These are phyloP conservation scores for button mushroom (Agaricus bisporus) DNA, from an alignment of 768 basidiomycete species.

Conservation along the genomic window DNA sequence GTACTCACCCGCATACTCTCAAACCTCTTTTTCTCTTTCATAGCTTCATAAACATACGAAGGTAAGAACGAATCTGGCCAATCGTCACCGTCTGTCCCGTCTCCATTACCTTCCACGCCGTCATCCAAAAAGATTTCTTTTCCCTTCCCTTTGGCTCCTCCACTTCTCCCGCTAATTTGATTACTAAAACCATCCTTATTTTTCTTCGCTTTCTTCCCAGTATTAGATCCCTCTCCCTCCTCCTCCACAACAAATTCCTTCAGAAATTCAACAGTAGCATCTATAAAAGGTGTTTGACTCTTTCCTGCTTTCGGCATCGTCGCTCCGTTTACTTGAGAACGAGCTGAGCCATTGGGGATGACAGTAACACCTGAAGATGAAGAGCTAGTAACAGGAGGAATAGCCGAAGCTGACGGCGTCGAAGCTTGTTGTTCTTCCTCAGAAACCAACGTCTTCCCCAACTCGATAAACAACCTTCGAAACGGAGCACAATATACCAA, in stretches of 20 bases:
- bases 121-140: background rate
- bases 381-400: background rate
- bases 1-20: constrained; percentile 81
- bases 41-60: constrained; percentile 81
- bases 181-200: constrained; percentile 15
- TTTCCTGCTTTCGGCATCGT: constrained; percentile 22
- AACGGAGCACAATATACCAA: constrained; percentile 89
- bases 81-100: constrained; percentile 39
- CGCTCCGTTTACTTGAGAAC: constrained; percentile 15
- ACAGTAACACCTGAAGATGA: constrained; percentile 17
- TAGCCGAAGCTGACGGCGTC: background rate
- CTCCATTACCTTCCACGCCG: constrained; percentile 31
- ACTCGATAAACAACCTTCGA: constrained; percentile 65
- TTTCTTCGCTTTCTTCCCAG: background rate
- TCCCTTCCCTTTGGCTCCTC: constrained; percentile 22
- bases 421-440: background rate
- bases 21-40: constrained; percentile 91
- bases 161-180: constrained; percentile 14
- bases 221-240: constrained; percentile 11
- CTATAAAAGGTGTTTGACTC: constrained; percentile 48
- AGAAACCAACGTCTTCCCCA: constrained; percentile 45
- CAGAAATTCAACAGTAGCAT: constrained; percentile 69
- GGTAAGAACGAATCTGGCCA: constrained; percentile 74
- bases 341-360: constrained; percentile 14
- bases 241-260: constrained; percentile 56